Conservation (phyloP, 148 eudicot genomes). For the Vaccinium darrowii region DNA sequence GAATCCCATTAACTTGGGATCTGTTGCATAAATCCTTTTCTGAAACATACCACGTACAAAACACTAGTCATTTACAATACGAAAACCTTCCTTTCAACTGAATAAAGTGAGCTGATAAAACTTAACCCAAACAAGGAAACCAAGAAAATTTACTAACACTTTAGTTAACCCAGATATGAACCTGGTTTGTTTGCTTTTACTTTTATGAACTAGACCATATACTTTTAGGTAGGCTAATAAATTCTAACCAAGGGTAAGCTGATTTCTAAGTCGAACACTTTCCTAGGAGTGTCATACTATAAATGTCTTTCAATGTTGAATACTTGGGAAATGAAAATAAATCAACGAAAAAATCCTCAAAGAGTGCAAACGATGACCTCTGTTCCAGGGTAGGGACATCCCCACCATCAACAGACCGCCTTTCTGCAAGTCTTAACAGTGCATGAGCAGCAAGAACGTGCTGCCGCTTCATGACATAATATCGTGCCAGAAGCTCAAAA, state of each 20-base stretch:
- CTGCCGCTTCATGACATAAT: constrained; percentile 91
- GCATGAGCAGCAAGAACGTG: constrained; percentile 94
- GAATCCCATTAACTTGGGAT: background rate
- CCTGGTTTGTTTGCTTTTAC: background rate
- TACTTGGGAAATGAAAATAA: background rate
- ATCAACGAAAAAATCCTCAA: background rate
- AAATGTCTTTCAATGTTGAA: constrained; percentile 2
- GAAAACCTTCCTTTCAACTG: background rate
- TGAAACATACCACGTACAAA: background rate
- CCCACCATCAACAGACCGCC: constrained; percentile 58
- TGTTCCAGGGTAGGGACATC: constrained; percentile 78
- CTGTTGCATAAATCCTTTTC: constrained; percentile 11
- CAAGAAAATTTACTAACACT: background rate
- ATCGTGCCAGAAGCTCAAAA: constrained; percentile 84
- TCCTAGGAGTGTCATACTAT: background rate
- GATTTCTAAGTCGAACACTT: background rate
- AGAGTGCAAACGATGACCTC: constrained; percentile 43
- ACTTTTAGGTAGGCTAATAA: background rate
- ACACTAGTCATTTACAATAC: background rate
- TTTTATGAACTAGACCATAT: background rate
- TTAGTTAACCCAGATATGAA: background rate
- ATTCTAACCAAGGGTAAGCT: background rate
- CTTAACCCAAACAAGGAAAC: background rate
- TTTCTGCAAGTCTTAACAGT: constrained; percentile 80
- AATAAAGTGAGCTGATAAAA: background rate